These are phyloP conservation scores for Tuctoria greenei DNA, from an alignment of 176 grass and related monocot genomes.

Conservation along the genomic window DNA sequence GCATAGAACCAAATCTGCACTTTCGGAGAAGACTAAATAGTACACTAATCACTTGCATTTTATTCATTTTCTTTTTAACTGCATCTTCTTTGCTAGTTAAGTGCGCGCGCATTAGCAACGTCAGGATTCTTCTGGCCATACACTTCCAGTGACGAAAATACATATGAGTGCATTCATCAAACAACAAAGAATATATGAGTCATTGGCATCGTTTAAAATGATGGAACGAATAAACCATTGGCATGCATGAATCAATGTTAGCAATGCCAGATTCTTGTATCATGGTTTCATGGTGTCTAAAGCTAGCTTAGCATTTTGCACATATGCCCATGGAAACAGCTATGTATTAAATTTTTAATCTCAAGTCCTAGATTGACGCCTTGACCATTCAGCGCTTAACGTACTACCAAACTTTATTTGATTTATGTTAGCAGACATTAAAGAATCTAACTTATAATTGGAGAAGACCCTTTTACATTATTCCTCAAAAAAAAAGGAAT, in stretches of 20 bases:
- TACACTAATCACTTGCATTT: background rate
- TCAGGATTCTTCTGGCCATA: slow-evolving; percentile 15
- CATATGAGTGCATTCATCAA: slow-evolving; percentile 8
- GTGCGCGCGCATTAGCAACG: background rate
- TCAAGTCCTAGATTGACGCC: background rate
- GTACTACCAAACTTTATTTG: background rate
- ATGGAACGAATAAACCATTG: background rate
- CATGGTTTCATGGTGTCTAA: slow-evolving; percentile 6
- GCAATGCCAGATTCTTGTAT: background rate
- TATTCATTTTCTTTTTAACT: background rate
- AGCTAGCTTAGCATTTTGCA: slow-evolving; percentile 11
- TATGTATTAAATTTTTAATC: background rate
- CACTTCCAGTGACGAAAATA: background rate
- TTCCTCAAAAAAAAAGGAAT: background rate
- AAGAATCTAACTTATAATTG: background rate
- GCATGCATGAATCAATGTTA: background rate
- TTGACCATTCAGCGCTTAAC: background rate
- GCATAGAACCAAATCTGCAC: slow-evolving; percentile 12
- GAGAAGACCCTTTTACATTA: background rate
- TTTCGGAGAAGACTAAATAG: slow-evolving; percentile 4
- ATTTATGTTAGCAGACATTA: background rate
- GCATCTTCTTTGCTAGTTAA: background rate
- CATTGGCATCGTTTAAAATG: slow-evolving; percentile 3
- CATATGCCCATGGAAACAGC: slow-evolving; percentile 5
- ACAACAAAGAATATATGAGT: slow-evolving; percentile 12